phyloP scores from a whole-genome alignment of 495 filamentous ascomycete genomes.

The Recurvomyces mirabilis region DNA sequence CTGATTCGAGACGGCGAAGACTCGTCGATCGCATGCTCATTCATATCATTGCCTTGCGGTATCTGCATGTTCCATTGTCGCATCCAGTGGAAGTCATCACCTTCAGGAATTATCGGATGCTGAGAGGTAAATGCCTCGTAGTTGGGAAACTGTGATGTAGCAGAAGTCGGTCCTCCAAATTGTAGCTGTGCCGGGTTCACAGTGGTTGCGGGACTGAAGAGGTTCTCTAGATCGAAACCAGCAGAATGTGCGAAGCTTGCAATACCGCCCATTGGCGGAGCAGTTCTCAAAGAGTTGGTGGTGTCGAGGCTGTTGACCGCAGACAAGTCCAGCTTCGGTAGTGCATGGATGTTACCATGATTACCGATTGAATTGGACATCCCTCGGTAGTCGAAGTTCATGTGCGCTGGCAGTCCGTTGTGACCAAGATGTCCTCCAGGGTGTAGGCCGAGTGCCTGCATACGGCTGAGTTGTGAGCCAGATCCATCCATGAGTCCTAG shows the following conservation, averaged over 20 bases:
- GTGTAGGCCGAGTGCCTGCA: conserved; percentile 25
- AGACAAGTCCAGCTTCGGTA: conserved; percentile 78
- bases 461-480: conserved; percentile 45
- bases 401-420: conserved; percentile 50
- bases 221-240: conserved; percentile 61
- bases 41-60: conserved; percentile 48
- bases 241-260: conserved; percentile 44
- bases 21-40: conserved; percentile 74
- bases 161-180: conserved; percentile 71
- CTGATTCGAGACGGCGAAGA: conserved; percentile 63
- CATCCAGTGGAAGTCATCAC: conserved; percentile 76
- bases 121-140: conserved; percentile 11
- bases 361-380: conserved; percentile 58
- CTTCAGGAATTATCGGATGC: conserved; percentile 33
- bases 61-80: conserved; percentile 67
- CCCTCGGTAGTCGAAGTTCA: conserved; percentile 54
- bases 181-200: conserved; percentile 96
- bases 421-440: conserved; percentile 26
- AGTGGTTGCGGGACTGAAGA: conserved; percentile 60
- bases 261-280: conserved; percentile 60
- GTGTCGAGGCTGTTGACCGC: conserved; percentile 48
- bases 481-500: conserved; percentile 56
- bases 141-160: conserved; percentile 53
- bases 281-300: conserved; percentile 60
- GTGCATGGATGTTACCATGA: conserved; percentile 50